phyloP scores from a whole-genome alignment of 2,329 filamentous ascomycete species.

The Ophiostoma perfectum region DNA sequence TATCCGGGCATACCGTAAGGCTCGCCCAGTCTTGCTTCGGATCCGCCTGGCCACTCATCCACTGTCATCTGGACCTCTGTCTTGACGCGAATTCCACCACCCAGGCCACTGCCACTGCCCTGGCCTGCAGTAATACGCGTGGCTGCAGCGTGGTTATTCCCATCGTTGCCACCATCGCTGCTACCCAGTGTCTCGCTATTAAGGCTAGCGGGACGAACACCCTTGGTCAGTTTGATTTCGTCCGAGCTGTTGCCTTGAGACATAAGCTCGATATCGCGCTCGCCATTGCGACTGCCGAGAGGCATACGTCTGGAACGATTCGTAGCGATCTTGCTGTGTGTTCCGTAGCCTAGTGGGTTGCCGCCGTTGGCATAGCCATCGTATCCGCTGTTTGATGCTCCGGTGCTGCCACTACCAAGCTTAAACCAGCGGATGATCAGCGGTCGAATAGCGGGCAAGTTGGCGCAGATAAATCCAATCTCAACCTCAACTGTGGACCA shows the following conservation, averaged over 20 bases:
- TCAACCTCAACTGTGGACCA: slow-evolving; percentile 26
- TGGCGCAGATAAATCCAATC: slow-evolving; percentile 25
- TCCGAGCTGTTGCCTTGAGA: slow-evolving; percentile 23
- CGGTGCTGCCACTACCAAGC: slow-evolving; percentile 13
- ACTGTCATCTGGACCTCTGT: slow-evolving; percentile 23
- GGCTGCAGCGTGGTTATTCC: neutral
- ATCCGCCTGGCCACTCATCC: slow-evolving; percentile 13
- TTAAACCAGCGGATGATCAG: slow-evolving; percentile 21
- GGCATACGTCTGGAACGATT: slow-evolving; percentile 20
- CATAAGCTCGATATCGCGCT: slow-evolving; percentile 24
- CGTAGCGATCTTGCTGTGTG: slow-evolving; percentile 23
- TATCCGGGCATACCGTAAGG: slow-evolving; percentile 16
- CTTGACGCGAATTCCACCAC: slow-evolving; percentile 22
- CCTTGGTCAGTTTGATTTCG: slow-evolving; percentile 23
- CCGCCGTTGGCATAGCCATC: slow-evolving; percentile 1
- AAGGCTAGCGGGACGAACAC: slow-evolving; percentile 15
- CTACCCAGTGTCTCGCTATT: slow-evolving; percentile 17
- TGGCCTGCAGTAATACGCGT: neutral
- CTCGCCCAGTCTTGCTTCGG: slow-evolving; percentile 9
- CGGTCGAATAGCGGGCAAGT: slow-evolving; percentile 23
- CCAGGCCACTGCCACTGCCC: neutral
- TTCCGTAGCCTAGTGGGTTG: slow-evolving; percentile 14
- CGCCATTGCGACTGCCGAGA: slow-evolving; percentile 20
- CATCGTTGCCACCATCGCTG: slow-evolving; percentile 1
- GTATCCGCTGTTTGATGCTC: slow-evolving; percentile 16